Evolutionary conservation across 495 filamentous ascomycete genomes (phyloP).

Genomic region (Staphylotrichum longicolle): DNA sequence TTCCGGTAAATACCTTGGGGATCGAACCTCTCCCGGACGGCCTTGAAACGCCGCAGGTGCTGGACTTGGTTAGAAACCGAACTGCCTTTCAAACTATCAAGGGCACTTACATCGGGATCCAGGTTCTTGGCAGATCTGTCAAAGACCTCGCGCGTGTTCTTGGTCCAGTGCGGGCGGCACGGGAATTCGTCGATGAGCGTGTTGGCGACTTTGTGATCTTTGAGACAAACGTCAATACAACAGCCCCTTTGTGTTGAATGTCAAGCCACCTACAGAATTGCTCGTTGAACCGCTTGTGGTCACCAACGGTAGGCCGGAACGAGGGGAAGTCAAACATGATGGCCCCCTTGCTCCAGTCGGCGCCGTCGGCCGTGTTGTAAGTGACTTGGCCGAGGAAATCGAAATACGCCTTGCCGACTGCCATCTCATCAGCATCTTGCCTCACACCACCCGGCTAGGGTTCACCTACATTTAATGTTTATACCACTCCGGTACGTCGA

Average conservation of each 20-base stretch:
- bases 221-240: neutral
- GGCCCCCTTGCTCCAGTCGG: conserved; percentile 48
- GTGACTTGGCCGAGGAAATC: conserved; percentile 52
- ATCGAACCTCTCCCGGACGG: conserved; percentile 45
- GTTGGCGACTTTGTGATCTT: conserved; percentile 45
- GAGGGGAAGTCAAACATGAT: conserved; percentile 55
- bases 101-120: conserved; percentile 36
- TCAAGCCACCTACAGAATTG: conserved; percentile 41
- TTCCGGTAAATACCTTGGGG: conserved; percentile 47
- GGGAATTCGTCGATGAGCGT: conserved; percentile 51
- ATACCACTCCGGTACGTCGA: conserved; percentile 51
- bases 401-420: conserved; percentile 45
- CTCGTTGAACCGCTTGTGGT: conserved; percentile 50
- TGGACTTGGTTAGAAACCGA: conserved; percentile 6
- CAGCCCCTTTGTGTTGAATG: neutral
- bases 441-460: too few relatives aligned
- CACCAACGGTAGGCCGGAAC: conserved; percentile 44
- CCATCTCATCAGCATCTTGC: neutral
- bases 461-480: conserved; percentile 47
- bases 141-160: conserved; percentile 50
- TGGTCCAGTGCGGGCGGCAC: conserved; percentile 52
- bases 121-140: conserved; percentile 44
- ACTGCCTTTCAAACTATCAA: neutral
- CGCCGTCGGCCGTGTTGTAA: conserved; percentile 44
- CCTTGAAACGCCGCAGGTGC: conserved; percentile 47